Percentiles rank a stretch among this genome's conserved stretches.
These are phyloP conservation scores for Fusarium pilosicola DNA, from an alignment of 2,329 filamentous ascomycete genomes.

Conservation along the genomic window DNA sequence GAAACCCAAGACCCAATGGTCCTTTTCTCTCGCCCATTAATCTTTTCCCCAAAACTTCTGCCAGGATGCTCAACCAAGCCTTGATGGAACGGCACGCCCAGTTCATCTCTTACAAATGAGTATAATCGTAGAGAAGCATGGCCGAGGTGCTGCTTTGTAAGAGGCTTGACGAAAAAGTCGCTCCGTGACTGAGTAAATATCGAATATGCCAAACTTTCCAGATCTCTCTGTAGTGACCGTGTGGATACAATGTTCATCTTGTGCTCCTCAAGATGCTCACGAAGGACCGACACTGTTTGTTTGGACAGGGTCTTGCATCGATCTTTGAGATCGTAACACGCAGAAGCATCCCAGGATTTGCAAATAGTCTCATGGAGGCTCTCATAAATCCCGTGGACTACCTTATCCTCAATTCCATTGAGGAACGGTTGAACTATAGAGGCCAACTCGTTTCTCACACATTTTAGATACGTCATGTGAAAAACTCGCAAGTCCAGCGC, in stretches of 20 bases:
- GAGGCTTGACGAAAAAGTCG: neutral
- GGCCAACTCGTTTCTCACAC: neutral
- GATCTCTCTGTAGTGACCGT: accelerated
- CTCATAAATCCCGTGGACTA: neutral
- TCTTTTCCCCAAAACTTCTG: accelerated
- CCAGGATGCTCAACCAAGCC: neutral
- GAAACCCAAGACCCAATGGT: neutral
- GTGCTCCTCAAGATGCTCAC: accelerated
- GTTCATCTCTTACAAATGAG: neutral
- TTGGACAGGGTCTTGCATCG: neutral
- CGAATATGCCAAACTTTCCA: neutral
- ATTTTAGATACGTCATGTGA: accelerated
- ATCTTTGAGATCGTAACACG: neutral
- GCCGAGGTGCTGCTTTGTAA: accelerated
- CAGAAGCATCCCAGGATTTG: neutral
- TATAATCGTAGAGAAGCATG: neutral
- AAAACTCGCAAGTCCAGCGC: neutral
- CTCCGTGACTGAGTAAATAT: neutral
- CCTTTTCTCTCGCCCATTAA: neutral
- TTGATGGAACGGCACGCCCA: accelerated
- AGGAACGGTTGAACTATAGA: neutral
- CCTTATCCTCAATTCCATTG: accelerated
- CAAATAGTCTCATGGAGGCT: too few relatives aligned
- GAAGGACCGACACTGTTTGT: accelerated
- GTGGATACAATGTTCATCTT: accelerated